Percentiles rank a stretch among this genome's conserved stretches.
Conservation (phyloP, 768 basidiomycete genomes). For the Exidia glandulosa region DNA sequence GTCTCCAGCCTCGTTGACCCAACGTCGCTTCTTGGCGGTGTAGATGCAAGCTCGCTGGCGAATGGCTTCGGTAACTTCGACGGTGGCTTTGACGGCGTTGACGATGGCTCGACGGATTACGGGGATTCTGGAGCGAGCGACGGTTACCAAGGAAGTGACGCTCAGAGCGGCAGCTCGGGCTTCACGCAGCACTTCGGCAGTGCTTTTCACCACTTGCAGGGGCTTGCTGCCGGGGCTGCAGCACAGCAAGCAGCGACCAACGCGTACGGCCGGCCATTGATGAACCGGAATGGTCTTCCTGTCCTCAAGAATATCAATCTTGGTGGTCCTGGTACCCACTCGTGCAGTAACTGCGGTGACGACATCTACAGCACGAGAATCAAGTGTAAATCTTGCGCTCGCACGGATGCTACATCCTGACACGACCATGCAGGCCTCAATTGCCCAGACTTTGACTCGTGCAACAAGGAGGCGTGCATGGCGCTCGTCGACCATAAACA, state of each 20-base stretch:
- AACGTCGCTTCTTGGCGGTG: not conserved
- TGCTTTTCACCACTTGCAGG: not conserved
- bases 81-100: not conserved
- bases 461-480: not conserved
- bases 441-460: not conserved
- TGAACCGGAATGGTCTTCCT: not conserved
- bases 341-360: not conserved
- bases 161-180: not conserved
- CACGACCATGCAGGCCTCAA: not conserved
- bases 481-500: not conserved
- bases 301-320: not conserved
- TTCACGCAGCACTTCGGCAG: not conserved
- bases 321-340: not conserved
- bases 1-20: not conserved
- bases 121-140: too few species aligned
- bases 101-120: too few species aligned
- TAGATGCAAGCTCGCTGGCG: not conserved
- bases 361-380: not conserved
- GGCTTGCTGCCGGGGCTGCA: not conserved
- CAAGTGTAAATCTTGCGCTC: not conserved
- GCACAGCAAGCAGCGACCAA: not conserved
- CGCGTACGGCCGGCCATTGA: not conserved
- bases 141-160: too few species aligned
- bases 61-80: not conserved
- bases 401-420: not conserved